Evolutionary conservation across 768 basidiomycete species (phyloP), one percentile per base, ranked within the genome.

Genomic region (Boletus speciosus): DNA sequence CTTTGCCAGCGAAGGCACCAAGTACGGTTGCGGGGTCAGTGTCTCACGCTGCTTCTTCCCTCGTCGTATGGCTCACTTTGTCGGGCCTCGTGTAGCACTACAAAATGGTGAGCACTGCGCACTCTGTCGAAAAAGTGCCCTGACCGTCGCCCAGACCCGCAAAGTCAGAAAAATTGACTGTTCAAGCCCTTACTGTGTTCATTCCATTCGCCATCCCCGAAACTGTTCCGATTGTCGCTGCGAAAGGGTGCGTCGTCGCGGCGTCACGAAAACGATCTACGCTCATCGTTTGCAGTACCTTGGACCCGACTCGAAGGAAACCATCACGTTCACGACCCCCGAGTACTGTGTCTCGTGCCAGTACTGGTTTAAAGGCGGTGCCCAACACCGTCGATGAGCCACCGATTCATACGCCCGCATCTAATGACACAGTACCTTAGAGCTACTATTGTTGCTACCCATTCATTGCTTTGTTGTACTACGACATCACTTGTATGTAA

Each of bases 241-340:
- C 62, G 75, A 80, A 51, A 70, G 72, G 60, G 77, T 78, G 39
- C 49, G 76, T 66, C 36, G 25, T 34, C n/a, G 21, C 31, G 7
- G 15, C 4, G 31, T 44, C 45, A 39, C 52, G 35, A 29, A 48
- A 19, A 11, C 43, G 29, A 27, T 32, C 35, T 40, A 42, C 25
- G 23, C 59, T 63, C 27, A 60, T 32, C 42, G 4, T 38, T 11
- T 23, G 4, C 54, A 54, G 89, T 88, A 84, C 65, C 76, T 78
- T 60, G 87, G 86, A 21, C 89, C 90, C 1, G 89, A 91, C 61
- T 71, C 71, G 40, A 78, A 76, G 50, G 87, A 92, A 67, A 82
- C 74, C 4, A 76, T 88, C 54, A 81, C 80, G 0, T 62, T 70
- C 23, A 69, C 71, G 44, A 83, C 78, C 3, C 65, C 71, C 51